phyloP scores from a whole-genome alignment of 306 rosid genomes.

The Castanea crenata region DNA sequence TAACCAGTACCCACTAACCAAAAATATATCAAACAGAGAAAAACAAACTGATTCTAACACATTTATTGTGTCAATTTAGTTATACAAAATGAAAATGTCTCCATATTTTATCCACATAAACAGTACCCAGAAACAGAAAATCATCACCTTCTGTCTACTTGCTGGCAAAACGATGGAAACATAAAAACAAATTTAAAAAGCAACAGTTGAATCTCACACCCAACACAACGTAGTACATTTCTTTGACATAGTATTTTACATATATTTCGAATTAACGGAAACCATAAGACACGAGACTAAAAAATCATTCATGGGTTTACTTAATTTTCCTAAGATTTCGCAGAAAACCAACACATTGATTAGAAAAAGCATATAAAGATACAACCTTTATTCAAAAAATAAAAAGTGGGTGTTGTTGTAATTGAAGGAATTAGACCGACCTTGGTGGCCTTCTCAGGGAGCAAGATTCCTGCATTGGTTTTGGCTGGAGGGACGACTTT shows the following conservation, averaged over 20 bases:
- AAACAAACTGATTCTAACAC: neutral
- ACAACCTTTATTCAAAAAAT: neutral
- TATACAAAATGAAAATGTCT: neutral
- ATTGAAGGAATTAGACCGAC: constrained; percentile 19
- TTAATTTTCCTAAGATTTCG: neutral
- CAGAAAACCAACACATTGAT: neutral
- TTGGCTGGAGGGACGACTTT: constrained; percentile 67
- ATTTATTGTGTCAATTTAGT: neutral
- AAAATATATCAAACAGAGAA: neutral
- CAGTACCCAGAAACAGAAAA: neutral
- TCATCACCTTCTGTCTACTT: neutral
- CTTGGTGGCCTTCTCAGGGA: constrained; percentile 63
- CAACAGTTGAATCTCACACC: neutral
- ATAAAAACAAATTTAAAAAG: neutral
- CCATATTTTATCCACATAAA: neutral
- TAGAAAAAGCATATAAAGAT: constrained; percentile 7
- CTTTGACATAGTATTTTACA: no score
- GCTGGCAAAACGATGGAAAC: neutral
- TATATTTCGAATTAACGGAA: no score
- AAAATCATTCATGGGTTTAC: neutral
- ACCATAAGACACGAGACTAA: no score
- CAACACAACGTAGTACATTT: neutral
- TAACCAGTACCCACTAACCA: neutral
- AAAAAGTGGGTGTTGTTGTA: constrained; percentile 8
- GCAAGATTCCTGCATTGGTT: constrained; percentile 57